Conservation (phyloP, 495 filamentous ascomycete genomes). For the Talaromyces nanjingensis region DNA sequence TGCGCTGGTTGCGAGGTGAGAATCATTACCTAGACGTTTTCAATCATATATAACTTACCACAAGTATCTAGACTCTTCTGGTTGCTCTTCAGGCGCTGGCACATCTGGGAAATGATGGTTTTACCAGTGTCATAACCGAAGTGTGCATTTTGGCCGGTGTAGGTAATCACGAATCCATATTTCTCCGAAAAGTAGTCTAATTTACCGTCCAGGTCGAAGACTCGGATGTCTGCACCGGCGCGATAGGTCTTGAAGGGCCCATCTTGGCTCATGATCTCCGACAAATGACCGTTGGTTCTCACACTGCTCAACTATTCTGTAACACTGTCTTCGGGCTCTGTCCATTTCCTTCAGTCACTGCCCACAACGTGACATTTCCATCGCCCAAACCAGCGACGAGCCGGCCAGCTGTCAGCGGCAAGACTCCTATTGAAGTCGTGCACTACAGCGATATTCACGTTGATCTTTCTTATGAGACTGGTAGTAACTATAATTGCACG, state of each 20-base stretch:
- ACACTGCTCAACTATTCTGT: conserved; percentile 43
- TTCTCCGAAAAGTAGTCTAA: not conserved
- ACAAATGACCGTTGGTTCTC: conserved; percentile 35
- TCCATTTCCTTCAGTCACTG: conserved; percentile 33
- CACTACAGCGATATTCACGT: conserved; percentile 53
- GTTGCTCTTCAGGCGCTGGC: conserved; percentile 39
- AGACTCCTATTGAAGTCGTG: conserved; percentile 41
- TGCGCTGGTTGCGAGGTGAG: conserved; percentile 43
- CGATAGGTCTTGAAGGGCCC: conserved; percentile 41
- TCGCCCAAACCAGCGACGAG: conserved; percentile 30
- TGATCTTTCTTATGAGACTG: conserved; percentile 43
- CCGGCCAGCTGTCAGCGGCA: conserved; percentile 36
- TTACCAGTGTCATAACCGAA: conserved; percentile 33
- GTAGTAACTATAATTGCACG: conserved; percentile 43
- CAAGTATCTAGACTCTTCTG: conserved; percentile 28
- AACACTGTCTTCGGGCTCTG: conserved; percentile 43
- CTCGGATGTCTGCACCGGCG: conserved; percentile 42
- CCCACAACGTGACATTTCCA: conserved; percentile 37
- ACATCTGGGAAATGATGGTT: conserved; percentile 31
- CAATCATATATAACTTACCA: not conserved
- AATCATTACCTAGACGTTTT: not conserved
- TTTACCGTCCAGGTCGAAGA: conserved; percentile 27
- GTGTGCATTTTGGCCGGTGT: conserved; percentile 39
- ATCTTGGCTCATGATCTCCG: conserved; percentile 40
- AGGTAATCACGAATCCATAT: conserved; percentile 13